Base-by-base conservation (phyloP, 345 rosid species). In the Eucalyptus victrix region DNA sequence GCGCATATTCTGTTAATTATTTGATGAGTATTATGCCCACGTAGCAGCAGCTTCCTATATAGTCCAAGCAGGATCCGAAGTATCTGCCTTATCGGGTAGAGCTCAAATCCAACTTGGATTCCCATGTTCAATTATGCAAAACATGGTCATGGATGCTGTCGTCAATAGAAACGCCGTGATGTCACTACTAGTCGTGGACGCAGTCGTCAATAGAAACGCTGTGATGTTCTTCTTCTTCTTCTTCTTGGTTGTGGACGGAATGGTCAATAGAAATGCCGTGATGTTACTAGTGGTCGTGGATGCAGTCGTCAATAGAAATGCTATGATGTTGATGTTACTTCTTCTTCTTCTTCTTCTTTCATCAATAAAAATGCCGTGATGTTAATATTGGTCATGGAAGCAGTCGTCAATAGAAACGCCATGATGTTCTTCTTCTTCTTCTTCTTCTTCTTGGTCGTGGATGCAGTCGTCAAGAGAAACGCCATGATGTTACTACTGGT, bases 321-420 rank as follows among this genome's bases (percentile, higher is more conserved):
- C 3, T 0, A 3, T 50, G 53, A 50, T 50, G 53, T 49, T 49
- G 50, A 49, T 15, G 53, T 50, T 50, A 50, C 53, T 16, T 50
- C 19, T 50, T 56, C 62, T 54, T 54, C 60, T 54, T 23, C 62
- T 56, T 56, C 30, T 24, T 54, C 60, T 21, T 8, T 54, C 11
- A 3, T 49, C 53, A 50, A 50, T 50, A 50, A 7, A 6, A 50
- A 16, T 1, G 53, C 8, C 1, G 6, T 50, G 53, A 50, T 13
- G 50, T 47, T 47, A 47, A 47, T 47, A 47, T 3, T 47, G 50
- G 50, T 13, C 16, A 1, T 49, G 50, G 50, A 49, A 4, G 50
- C 6, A 49, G 6, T 49, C 1, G 7, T 51, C 54, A 17, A 51
- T 6, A 17, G 54, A 51, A 51, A 51, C 0, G 2, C 21, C 2